Base-by-base conservation (phyloP, 352 stramenopile species). In the Thraustochytrium sp. region DNA sequence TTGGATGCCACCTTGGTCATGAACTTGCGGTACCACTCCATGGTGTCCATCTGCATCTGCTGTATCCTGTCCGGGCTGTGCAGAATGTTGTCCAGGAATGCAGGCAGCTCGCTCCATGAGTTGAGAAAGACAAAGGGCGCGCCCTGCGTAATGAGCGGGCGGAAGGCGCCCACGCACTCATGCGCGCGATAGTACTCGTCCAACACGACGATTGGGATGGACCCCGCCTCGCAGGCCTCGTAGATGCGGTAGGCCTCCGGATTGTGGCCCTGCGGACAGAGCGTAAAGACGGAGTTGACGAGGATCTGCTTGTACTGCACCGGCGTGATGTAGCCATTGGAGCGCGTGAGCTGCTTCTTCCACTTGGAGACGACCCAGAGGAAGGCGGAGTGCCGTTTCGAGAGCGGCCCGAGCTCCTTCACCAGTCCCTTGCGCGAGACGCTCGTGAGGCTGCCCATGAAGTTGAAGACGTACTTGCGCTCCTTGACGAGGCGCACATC, bases 71-170 rank as follows among this genome's bases (percentile, higher is more conserved):
- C 68, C 26, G 68, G 68, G 26, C 76, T 9, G 44, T 80, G 31
- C n/a, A 40, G 23, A 21, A 89, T 73, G 34, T 53, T 64, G 48
- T 87, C 76, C 31, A 89, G 26, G 2, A 84, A 87, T 21, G 77
- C 46, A 38, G 84, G 84, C 46, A 89, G 68, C 49, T 88, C 86
- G 31, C 53, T 72, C 87, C 87, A 89, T 21, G 62, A 82, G 46
- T 89, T 82, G 8, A 89, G 46, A 5, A 87, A 62, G 3, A 89
- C 29, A 49, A 89, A 83, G 2, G 86, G 86, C 23, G 85, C 56
- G 9, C 75, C 75, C 44, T 86, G 51, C n/a, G 63, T 80, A 76
- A 80, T 61, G 9, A 85, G 85, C 31, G 86, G 84, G 36, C 56
- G 16, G 3, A 89, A 76, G 3, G 86, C 11, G 54, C 86, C 80